Percentiles rank a stretch among this genome's conserved stretches.
Conservation (phyloP, 768 basidiomycete genomes). For the Saitozyma sp. region DNA sequence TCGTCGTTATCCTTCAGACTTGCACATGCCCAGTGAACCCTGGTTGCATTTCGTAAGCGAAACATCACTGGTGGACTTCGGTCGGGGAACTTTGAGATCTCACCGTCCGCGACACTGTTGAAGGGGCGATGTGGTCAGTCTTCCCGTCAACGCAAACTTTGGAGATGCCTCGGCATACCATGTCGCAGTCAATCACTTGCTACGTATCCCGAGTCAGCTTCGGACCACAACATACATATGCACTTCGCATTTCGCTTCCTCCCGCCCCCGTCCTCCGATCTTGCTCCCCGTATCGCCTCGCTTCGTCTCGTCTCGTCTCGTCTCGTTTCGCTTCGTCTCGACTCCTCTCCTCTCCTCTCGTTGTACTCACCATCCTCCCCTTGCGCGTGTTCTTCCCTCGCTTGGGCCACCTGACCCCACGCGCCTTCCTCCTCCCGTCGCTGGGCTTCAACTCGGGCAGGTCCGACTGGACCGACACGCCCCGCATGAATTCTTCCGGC, state of each 20-base stretch:
- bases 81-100: too few species aligned
- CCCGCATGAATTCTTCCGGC: too few species aligned
- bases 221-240: background rate
- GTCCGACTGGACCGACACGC: too few species aligned
- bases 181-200: too few species aligned
- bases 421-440: too few species aligned
- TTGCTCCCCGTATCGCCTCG: background rate
- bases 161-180: too few species aligned
- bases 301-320: background rate
- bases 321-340: background rate
- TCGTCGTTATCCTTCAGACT: conserved; percentile 1
- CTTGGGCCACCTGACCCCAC: conserved; percentile 5
- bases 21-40: conserved; percentile 12
- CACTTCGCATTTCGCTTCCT: background rate
- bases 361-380: conserved; percentile 4
- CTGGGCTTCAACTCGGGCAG: too few species aligned
- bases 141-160: too few species aligned
- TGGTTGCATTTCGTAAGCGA: background rate
- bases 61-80: background rate
- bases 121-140: background rate
- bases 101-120: too few species aligned
- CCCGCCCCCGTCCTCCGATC: background rate
- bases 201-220: too few species aligned
- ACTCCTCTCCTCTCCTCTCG: background rate
- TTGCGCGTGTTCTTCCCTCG: conserved; percentile 1